A percentile compares a stretch with the other conserved stretches of the same genome.
Conservation (phyloP, 176 grass and related monocot species). For the Oryza glaberrima region DNA sequence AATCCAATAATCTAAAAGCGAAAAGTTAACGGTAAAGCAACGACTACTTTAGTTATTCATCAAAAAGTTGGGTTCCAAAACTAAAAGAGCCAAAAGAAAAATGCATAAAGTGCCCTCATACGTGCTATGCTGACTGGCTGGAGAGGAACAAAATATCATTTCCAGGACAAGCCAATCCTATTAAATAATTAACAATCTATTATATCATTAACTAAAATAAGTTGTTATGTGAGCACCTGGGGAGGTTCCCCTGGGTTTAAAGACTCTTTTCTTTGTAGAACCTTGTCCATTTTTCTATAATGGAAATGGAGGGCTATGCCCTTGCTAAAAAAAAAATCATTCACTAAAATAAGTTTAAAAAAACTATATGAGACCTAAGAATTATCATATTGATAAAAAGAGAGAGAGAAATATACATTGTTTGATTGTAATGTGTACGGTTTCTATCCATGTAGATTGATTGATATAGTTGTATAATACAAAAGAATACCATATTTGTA, state of each 20-base stretch:
- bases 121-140: conserved; percentile 36
- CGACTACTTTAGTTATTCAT: conserved; percentile 40
- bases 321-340: too few species aligned
- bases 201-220: too few species aligned
- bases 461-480: too few species aligned
- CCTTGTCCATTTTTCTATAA: too few species aligned
- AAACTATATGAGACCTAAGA: too few species aligned
- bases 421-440: not conserved
- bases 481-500: too few species aligned
- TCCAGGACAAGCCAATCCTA: not conserved
- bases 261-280: too few species aligned
- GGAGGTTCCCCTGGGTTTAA: too few species aligned
- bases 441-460: too few species aligned
- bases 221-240: too few species aligned
- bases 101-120: conserved; percentile 20
- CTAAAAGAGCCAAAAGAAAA: not conserved
- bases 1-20: conserved; percentile 16
- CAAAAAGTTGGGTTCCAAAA: conserved; percentile 26
- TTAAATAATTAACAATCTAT: conserved; percentile 17
- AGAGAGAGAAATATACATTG: not conserved
- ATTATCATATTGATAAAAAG: not conserved
- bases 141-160: conserved; percentile 30
- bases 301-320: too few species aligned
- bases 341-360: too few species aligned
- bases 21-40: not conserved